A percentile compares a stretch with the other conserved stretches of the same genome.
These are phyloP conservation scores for Plasmodium gallinaceum DNA, from an alignment of 169 alveolate genomes.

Conservation along the genomic window DNA sequence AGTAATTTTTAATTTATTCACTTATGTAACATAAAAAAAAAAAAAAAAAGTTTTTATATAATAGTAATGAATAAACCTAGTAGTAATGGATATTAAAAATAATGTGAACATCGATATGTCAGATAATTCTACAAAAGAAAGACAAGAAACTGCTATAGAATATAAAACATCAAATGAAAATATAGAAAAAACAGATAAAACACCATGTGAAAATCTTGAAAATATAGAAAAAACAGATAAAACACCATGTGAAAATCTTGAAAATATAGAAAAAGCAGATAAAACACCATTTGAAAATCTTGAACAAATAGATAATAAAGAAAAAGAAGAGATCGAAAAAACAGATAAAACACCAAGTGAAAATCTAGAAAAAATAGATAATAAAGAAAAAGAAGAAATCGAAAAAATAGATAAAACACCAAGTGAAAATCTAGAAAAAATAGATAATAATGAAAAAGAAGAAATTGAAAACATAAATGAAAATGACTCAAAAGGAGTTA, in stretches of 20 bases:
- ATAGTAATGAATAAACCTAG: conserved; percentile 34
- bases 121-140: conserved; percentile 38
- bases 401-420: conserved; percentile 13
- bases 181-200: conserved; percentile 20
- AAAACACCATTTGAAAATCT: conserved; percentile 24
- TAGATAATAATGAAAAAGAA: conserved; percentile 32
- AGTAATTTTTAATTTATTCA: conserved; percentile 22
- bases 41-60: conserved; percentile 22
- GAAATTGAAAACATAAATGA: conserved; percentile 17
- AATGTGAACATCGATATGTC: conserved; percentile 23
- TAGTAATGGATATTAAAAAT: conserved; percentile 53
- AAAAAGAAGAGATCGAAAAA: conserved; percentile 21
- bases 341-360: conserved; percentile 15
- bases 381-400: conserved; percentile 22
- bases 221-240: conserved; percentile 29
- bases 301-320: conserved; percentile 22
- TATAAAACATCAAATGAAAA: conserved; percentile 22
- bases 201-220: conserved; percentile 25
- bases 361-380: conserved; percentile 24
- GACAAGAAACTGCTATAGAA: conserved; percentile 35
- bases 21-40: conserved; percentile 15
- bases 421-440: conserved; percentile 22
- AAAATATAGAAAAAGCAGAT: conserved; percentile 7
- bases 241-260: too few species aligned
- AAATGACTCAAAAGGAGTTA: conserved; percentile 15